phyloP scores from a whole-genome alignment of 441 rosid species.

The Euphorbia corollata region DNA sequence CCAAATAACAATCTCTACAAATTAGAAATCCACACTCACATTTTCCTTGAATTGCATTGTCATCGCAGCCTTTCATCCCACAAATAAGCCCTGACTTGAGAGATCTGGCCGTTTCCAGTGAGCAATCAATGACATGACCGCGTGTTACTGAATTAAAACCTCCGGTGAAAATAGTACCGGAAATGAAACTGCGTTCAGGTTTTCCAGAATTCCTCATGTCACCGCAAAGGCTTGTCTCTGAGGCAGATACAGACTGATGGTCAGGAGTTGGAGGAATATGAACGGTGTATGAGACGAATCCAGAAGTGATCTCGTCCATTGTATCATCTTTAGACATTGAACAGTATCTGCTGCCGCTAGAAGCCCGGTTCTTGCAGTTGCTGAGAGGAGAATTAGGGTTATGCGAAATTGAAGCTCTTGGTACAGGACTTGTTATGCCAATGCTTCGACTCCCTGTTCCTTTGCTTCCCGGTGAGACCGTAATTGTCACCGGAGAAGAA shows the following conservation, averaged over 20 bases:
- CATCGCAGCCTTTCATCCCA: slow-evolving; percentile 75
- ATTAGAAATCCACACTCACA: slow-evolving; percentile 71
- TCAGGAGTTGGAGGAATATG: slow-evolving; percentile 86
- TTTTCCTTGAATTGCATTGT: slow-evolving; percentile 44
- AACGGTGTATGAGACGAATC: slow-evolving; percentile 56
- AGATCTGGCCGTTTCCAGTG: slow-evolving; percentile 32
- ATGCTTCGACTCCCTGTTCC: slow-evolving; percentile 55
- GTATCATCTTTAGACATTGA: slow-evolving; percentile 45
- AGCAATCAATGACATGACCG: slow-evolving; percentile 56
- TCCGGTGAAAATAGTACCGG: slow-evolving; percentile 65
- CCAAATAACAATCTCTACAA: slow-evolving; percentile 67
- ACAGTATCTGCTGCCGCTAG: slow-evolving; percentile 56
- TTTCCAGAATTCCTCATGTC: slow-evolving; percentile 28
- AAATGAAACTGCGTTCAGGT: slow-evolving; percentile 40
- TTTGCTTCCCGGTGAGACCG: slow-evolving; percentile 57
- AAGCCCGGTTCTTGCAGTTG: slow-evolving; percentile 33
- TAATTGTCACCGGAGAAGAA: slow-evolving; percentile 65
- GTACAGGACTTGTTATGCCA: slow-evolving; percentile 59
- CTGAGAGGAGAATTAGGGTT: slow-evolving; percentile 55
- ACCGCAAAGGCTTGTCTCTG: slow-evolving; percentile 40
- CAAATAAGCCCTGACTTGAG: slow-evolving; percentile 40
- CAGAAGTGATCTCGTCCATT: slow-evolving; percentile 36
- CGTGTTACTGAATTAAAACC: slow-evolving; percentile 73
- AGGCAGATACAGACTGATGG: slow-evolving; percentile 49
- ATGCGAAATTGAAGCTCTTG: slow-evolving; percentile 52